These are phyloP conservation scores for Rutstroemia sp. DNA, from an alignment of 2,329 filamentous ascomycete species.

Conservation along the genomic window DNA sequence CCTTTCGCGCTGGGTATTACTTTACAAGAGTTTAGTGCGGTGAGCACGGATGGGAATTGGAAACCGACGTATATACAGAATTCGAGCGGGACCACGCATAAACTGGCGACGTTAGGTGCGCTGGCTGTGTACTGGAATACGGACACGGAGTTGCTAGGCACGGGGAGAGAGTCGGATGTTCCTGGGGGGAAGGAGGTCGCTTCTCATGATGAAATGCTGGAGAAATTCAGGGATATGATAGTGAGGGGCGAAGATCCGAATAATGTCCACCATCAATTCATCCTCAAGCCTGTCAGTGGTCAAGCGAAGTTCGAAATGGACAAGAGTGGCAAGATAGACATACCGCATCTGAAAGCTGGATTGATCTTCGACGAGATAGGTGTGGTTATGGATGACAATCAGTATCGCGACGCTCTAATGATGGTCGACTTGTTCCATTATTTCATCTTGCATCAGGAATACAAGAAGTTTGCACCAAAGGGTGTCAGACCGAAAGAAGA, in stretches of 20 bases:
- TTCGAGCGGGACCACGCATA: constrained; percentile 75
- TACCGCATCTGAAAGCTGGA: constrained; percentile 82
- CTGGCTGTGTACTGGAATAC: constrained; percentile 98
- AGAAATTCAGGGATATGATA: constrained; percentile 72
- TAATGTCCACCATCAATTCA: constrained; percentile 69
- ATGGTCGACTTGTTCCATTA: constrained; percentile 98
- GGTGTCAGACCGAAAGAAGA: constrained; percentile 76
- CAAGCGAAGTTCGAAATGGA: constrained; percentile 92
- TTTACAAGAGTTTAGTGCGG: constrained; percentile 90
- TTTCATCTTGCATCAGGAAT: constrained; percentile 95
- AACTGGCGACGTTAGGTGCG: constrained; percentile 83
- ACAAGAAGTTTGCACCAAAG: constrained; percentile 87
- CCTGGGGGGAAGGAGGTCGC: constrained; percentile 51
- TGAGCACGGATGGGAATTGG: constrained; percentile 94
- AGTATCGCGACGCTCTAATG: constrained; percentile 96
- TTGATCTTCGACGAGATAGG: constrained; percentile 96
- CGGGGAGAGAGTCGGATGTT: constrained; percentile 64
- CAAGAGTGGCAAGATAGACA: constrained; percentile 74
- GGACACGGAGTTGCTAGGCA: constrained; percentile 75
- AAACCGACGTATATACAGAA: constrained; percentile 93
- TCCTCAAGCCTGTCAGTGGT: constrained; percentile 90
- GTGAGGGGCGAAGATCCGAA: constrained; percentile 55
- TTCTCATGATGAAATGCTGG: constrained; percentile 69
- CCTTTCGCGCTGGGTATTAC: constrained; percentile 91
- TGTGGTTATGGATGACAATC: constrained; percentile 92